Evolutionary conservation across 1,284 basidiomycete species (phyloP).

Genomic region (Afroboletus lepidellus): DNA sequence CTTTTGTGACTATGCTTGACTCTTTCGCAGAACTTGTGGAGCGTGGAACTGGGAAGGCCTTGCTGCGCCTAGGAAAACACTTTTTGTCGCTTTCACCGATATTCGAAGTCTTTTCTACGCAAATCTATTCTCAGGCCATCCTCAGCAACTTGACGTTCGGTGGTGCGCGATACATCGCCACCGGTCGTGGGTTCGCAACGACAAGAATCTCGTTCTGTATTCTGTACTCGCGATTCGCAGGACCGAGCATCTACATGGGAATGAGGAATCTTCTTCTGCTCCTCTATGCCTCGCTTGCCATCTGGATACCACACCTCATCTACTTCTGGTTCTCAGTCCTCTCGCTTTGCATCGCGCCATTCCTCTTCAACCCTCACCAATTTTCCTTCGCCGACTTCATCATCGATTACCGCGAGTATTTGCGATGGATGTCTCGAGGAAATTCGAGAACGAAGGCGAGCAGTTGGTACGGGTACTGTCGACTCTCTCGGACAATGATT

Average conservation of each 20-base stretch:
- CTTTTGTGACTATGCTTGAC: background rate
- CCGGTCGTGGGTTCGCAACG: slow-evolving; percentile 95
- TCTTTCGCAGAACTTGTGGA: slow-evolving; percentile 78
- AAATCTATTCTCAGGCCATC: slow-evolving; percentile 95
- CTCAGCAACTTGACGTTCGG: slow-evolving; percentile 94
- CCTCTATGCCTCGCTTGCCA: slow-evolving; percentile 84
- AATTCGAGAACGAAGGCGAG: slow-evolving; percentile 94
- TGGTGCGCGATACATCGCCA: slow-evolving; percentile 95
- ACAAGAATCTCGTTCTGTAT: slow-evolving; percentile 93
- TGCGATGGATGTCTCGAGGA: slow-evolving; percentile 97
- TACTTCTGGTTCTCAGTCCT: slow-evolving; percentile 97
- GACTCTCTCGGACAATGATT: slow-evolving; percentile 91
- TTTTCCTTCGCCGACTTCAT: slow-evolving; percentile 95
- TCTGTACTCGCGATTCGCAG: slow-evolving; percentile 94
- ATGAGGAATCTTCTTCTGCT: slow-evolving; percentile 89
- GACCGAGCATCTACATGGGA: slow-evolving; percentile 97
- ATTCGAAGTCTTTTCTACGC: slow-evolving; percentile 97
- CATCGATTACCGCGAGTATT: slow-evolving; percentile 95
- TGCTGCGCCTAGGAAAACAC: slow-evolving; percentile 90
- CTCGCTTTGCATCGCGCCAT: slow-evolving; percentile 90
- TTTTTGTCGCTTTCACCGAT: slow-evolving; percentile 93
- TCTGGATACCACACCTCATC: slow-evolving; percentile 92
- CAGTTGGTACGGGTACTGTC: slow-evolving; percentile 98
- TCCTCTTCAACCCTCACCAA: slow-evolving; percentile 97
- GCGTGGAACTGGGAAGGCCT: slow-evolving; percentile 90